Percentiles rank a stretch among this genome's conserved stretches.
These are phyloP conservation scores for Colletotrichum neosansevieriae DNA, from an alignment of 2,329 filamentous ascomycete genomes.

Conservation along the genomic window DNA sequence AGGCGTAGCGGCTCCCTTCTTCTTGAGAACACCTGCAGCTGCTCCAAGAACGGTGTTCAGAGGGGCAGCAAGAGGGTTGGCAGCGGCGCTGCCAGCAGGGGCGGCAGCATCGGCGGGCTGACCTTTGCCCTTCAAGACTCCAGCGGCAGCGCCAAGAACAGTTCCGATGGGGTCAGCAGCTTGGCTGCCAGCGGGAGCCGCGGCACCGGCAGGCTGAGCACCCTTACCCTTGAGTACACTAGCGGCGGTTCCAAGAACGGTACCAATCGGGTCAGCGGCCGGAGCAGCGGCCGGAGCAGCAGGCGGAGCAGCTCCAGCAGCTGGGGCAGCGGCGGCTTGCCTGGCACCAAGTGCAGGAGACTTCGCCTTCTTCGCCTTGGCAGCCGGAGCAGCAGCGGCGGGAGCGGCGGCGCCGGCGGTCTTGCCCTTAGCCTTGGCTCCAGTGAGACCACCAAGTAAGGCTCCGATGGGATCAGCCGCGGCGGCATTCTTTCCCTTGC, in stretches of 20 bases:
- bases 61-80: constrained; percentile 16
- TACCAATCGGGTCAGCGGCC: constrained; percentile 16
- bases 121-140: constrained; percentile 35
- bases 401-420: constrained; percentile 7
- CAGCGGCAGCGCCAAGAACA: constrained; percentile 30
- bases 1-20: constrained; percentile 22
- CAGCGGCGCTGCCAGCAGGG: constrained; percentile 15
- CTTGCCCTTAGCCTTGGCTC: constrained; percentile 25
- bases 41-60: constrained; percentile 26
- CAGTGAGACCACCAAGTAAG: constrained; percentile 16
- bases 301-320: background rate
- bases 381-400: constrained; percentile 9
- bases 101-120: constrained; percentile 18
- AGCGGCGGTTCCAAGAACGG: constrained; percentile 27
- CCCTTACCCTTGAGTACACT: constrained; percentile 31
- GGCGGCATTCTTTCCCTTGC: constrained; percentile 13
- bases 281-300: constrained; percentile 13
- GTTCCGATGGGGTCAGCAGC: constrained; percentile 17
- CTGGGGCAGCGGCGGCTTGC: constrained; percentile 25
- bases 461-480: constrained; percentile 25
- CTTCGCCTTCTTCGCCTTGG: constrained; percentile 22
- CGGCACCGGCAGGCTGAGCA: constrained; percentile 29
- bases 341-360: constrained; percentile 14
- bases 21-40: constrained; percentile 26
- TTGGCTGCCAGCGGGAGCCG: constrained; percentile 30